Evolutionary conservation across 192 early-diverging fungal genomes (phyloP).

Genomic region (Rhizophagus sp.): DNA sequence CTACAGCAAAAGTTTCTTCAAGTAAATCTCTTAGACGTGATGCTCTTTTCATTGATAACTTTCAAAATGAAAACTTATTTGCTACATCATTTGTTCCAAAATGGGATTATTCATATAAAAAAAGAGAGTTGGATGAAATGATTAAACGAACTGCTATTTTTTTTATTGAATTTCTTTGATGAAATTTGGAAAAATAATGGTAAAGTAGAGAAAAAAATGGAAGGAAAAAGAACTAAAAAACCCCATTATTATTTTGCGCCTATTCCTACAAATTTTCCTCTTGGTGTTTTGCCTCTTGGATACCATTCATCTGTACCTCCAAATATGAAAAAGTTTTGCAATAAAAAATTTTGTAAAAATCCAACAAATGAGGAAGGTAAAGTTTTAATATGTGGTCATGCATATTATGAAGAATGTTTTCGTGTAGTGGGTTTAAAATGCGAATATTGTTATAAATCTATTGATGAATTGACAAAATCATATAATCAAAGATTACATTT

Average conservation of each 20-base stretch:
- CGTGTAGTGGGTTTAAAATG: neutral
- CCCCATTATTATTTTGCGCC: neutral
- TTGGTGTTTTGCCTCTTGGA: neutral
- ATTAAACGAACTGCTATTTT: neutral
- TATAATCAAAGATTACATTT: neutral
- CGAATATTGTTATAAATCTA: neutral
- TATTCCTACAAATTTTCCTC: neutral
- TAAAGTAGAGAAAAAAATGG: neutral
- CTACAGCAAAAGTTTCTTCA: neutral
- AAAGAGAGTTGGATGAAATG: neutral
- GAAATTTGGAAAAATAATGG: neutral
- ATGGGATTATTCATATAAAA: neutral
- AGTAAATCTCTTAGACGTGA: neutral
- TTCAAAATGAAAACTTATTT: neutral
- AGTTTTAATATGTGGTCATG: neutral
- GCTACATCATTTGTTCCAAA: neutral
- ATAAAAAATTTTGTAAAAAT: neutral
- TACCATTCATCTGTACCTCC: neutral
- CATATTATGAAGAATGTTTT: conserved; percentile 6
- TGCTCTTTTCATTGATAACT: neutral
- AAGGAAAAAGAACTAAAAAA: neutral
- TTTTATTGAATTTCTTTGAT: conserved; percentile 7
- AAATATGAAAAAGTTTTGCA: neutral
- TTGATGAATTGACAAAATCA: neutral
- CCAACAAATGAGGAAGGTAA: neutral